Evolutionary conservation across 2,329 filamentous ascomycete species (phyloP).

Genomic region (Penicillium sp.): DNA sequence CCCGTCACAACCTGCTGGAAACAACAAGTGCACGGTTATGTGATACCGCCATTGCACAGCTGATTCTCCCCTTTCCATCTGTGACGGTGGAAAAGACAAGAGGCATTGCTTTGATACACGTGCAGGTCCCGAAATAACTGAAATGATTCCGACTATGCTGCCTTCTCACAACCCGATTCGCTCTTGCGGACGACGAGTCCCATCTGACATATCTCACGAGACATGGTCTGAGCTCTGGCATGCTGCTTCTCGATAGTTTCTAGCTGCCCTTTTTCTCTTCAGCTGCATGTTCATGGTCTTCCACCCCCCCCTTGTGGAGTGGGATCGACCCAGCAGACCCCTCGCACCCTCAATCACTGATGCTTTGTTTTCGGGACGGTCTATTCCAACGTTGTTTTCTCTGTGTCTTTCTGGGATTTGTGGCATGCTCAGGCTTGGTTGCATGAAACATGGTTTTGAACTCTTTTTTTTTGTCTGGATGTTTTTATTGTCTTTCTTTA

Average conservation of each 20-base stretch:
- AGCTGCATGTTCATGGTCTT: not conserved
- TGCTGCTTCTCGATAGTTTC: not conserved
- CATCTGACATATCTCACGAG: not conserved
- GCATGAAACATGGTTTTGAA: slow-evolving; percentile 26
- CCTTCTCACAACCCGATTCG: not conserved
- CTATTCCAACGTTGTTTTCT: slow-evolving; percentile 9
- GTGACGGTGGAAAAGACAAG: not conserved
- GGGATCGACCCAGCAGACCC: not conserved
- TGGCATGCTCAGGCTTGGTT: slow-evolving; percentile 23
- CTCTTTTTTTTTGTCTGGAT: slow-evolving; percentile 1
- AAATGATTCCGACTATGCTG: not conserved
- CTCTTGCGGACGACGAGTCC: not conserved
- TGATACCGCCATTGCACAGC: slow-evolving; percentile 51
- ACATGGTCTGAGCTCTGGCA: not conserved
- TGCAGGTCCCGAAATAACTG: not conserved
- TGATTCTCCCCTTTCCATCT: not conserved
- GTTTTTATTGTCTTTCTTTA: not conserved
- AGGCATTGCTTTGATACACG: not conserved
- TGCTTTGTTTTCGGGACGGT: not conserved
- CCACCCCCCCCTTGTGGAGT: not conserved
- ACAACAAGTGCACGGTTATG: slow-evolving; percentile 85
- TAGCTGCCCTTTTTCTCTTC: not conserved
- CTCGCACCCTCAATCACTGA: not conserved
- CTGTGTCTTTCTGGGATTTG: slow-evolving; percentile 14
- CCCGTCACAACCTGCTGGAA: slow-evolving; percentile 78